Evolutionary conservation across 163 green algal genomes (phyloP).

Genomic region (Coccomyxa subellipsoidea): DNA sequence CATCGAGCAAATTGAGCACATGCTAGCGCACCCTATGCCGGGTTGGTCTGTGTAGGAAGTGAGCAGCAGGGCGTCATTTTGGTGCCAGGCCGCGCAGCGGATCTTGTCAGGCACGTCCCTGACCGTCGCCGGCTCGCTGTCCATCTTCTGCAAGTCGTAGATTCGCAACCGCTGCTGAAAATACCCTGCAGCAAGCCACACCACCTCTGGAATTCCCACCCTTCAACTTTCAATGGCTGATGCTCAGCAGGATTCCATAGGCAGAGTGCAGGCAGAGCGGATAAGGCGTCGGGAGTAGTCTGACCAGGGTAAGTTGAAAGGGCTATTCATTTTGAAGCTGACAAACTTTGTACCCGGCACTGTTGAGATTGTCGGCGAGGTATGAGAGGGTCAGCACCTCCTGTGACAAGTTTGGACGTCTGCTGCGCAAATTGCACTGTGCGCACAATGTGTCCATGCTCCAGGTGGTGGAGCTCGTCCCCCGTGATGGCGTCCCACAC

Average conservation of each 20-base stretch:
- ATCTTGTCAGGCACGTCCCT: conserved; percentile 47
- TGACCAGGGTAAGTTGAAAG: too few relatives aligned
- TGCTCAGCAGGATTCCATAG: too few relatives aligned
- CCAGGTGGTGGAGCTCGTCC: conserved; percentile 74
- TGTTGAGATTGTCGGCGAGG: too few relatives aligned
- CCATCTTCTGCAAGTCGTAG: conserved; percentile 81
- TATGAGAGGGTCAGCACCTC: too few relatives aligned
- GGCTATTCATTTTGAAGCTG: too few relatives aligned
- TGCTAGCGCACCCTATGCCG: conserved; percentile 27
- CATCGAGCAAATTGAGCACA: too few relatives aligned
- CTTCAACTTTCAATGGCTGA: neutral
- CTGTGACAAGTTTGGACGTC: conserved; percentile 58
- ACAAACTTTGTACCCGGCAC: too few relatives aligned
- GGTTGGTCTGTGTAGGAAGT: conserved; percentile 56
- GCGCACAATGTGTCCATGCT: conserved; percentile 86
- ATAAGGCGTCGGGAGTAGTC: too few relatives aligned
- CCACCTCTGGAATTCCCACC: neutral
- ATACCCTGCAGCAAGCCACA: neutral
- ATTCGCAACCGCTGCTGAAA: conserved; percentile 88
- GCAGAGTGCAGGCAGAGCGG: too few relatives aligned
- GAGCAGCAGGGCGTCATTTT: conserved; percentile 79
- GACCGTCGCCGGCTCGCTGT: conserved; percentile 59
- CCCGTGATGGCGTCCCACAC: conserved; percentile 95
- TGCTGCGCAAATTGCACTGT: conserved; percentile 64
- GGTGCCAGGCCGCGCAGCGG: conserved; percentile 60